Base-by-base conservation (phyloP, 2,329 filamentous ascomycete genomes). In the Fonsecaea nubica region DNA sequence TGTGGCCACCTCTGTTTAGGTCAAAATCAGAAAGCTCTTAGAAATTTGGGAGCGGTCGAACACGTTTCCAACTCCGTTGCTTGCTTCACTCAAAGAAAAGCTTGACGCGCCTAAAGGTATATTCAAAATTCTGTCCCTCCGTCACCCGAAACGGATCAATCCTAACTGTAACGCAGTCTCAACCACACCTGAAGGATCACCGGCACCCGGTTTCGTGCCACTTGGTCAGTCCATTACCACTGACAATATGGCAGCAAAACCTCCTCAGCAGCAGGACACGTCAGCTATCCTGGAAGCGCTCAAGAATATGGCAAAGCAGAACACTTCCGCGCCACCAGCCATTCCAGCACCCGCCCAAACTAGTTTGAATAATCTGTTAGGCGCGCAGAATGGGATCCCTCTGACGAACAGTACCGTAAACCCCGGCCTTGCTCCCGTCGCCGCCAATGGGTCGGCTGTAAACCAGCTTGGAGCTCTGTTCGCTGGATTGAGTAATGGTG, bases 1-100 rank as follows among this genome's bases (percentile, higher is more conserved):
- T 81, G 79, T 80, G 66, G 67, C 74, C 77, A 76, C 76, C 71
- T 12, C 35, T 77, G 77, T 89, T 83, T 90, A 95, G 91, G 92
- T 96, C 78, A 98, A 97, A 83, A 94, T 98, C 80, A 89, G 86
- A 77, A 98, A 98, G 79, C 87, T 99, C 74, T 84, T 98, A 81
- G 93, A 97, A 77, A 99, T 99, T 73, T 99, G 95, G 95, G 93
- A 97, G 78, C 95, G 95, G 76, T 92, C 92, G 71, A 90, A 91
- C 77, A 98, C 93, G 25, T 98, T 99, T 79, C 93, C 95, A 32
- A 78, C 85, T 50, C 80, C 89, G 62, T 90, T 97, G 87, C 87
- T 99, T 74, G 78, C 81, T n/a, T 87, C 87, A 42, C 96, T 96
- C 85, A 94, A 92, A 80, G 86, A 92, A 76, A 93, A 92, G 79